A percentile compares a stretch with the other conserved stretches of the same genome.
Evolutionary conservation across 345 rosid species (phyloP).

Genomic region (Psidium guajava): DNA sequence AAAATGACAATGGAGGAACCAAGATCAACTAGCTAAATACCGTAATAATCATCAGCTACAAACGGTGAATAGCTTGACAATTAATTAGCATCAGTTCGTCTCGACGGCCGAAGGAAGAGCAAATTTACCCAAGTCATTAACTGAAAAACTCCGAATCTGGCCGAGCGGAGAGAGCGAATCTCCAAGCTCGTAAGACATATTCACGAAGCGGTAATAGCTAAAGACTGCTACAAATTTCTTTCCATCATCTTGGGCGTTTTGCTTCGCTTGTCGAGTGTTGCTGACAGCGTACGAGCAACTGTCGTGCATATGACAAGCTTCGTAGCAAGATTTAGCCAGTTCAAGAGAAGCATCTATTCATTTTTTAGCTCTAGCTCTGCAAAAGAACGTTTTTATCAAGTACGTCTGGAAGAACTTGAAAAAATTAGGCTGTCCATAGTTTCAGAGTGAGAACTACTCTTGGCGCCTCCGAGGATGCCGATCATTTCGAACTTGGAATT

Average conservation of each 20-base stretch:
- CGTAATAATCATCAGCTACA: neutral
- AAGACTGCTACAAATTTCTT: neutral
- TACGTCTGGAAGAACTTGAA: neutral
- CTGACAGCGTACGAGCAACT: neutral
- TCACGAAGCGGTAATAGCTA: neutral
- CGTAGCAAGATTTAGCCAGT: neutral
- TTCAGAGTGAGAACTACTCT: neutral
- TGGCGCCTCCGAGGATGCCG: neutral
- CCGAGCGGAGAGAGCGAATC: neutral
- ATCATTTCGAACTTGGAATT: neutral
- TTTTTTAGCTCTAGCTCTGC: neutral
- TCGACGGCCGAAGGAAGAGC: neutral
- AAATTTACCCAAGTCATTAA: neutral
- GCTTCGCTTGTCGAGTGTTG: neutral
- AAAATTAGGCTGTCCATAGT: neutral
- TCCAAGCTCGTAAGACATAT: neutral
- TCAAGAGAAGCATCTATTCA: neutral
- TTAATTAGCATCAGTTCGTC: neutral
- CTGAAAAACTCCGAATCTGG: rapidly evolving
- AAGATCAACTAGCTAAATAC: neutral
- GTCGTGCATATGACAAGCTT: neutral
- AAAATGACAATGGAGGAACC: neutral
- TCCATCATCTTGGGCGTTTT: neutral
- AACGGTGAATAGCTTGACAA: neutral
- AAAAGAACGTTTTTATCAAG: neutral